Conservation (phyloP, 139 green algal species). For the Chlorella sp. region DNA sequence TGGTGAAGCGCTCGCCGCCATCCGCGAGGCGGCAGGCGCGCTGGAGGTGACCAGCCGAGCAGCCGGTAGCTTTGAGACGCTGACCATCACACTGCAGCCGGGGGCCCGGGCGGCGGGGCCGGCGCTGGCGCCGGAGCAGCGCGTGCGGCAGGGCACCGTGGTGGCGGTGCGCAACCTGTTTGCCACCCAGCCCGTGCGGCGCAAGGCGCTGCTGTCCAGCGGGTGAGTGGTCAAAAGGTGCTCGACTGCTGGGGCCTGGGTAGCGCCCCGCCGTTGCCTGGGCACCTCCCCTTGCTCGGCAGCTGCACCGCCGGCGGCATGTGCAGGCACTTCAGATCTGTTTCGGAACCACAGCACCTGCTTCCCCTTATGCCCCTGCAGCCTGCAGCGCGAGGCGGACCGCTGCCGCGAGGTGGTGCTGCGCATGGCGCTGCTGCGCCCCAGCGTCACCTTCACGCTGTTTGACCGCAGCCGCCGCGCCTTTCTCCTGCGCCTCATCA, state of each 20-base stretch:
- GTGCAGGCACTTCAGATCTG: background rate
- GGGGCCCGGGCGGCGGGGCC: conserved; percentile 7
- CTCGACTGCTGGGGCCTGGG: background rate
- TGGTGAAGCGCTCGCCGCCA: conserved; percentile 59
- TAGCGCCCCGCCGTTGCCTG: too few relatives aligned
- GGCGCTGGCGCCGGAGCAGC: conserved; percentile 42
- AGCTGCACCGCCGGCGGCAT: background rate
- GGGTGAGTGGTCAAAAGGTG: conserved; percentile 23
- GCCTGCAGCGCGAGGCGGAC: conserved; percentile 49
- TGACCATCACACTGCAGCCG: conserved; percentile 14
- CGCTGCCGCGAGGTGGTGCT: conserved; percentile 22
- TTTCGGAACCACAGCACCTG: background rate
- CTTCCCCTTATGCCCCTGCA: conserved; percentile 1
- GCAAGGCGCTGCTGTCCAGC: conserved; percentile 3
- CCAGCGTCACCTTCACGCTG: conserved; percentile 40
- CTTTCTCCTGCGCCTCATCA: conserved; percentile 20
- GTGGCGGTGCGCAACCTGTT: conserved; percentile 49
- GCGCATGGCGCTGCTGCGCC: conserved; percentile 43
- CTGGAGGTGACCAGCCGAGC: conserved; percentile 54
- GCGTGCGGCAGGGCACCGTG: conserved; percentile 44
- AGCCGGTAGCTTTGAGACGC: conserved; percentile 67
- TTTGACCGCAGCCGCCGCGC: conserved; percentile 1
- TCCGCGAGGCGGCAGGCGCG: conserved; percentile 37
- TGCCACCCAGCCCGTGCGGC: conserved; percentile 51
- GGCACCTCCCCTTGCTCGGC: background rate